phyloP scores from a whole-genome alignment of 257 asterid species.

The Nicotiana attenuata region DNA sequence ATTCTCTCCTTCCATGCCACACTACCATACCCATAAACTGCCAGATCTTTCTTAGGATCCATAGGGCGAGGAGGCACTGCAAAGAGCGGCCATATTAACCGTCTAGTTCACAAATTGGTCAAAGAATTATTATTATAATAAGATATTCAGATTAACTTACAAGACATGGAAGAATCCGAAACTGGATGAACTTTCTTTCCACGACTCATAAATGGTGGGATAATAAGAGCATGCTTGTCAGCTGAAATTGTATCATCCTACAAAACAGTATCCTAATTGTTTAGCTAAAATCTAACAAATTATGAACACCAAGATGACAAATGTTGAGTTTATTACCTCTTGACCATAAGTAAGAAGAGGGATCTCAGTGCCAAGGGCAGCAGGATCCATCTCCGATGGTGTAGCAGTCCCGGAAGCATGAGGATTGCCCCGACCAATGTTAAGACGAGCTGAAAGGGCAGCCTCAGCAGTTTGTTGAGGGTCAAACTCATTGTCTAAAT shows the following conservation, averaged over 20 bases:
- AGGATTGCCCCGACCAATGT: slow-evolving; percentile 37
- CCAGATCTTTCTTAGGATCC: slow-evolving; percentile 98
- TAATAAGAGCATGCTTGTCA: slow-evolving; percentile 86
- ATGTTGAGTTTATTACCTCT: slow-evolving; percentile 51
- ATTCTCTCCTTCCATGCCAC: slow-evolving; percentile 99
- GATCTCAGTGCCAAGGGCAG: slow-evolving; percentile 61
- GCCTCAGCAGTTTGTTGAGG: slow-evolving; percentile 53
- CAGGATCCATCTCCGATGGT: slow-evolving; percentile 62
- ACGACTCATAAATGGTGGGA: slow-evolving; percentile 73
- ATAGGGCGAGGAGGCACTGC: slow-evolving; percentile 90
- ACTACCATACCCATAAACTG: slow-evolving; percentile 92
- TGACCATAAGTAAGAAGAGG: slow-evolving; percentile 94
- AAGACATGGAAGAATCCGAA: slow-evolving; percentile 65
- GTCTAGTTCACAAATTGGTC: slow-evolving; percentile 5
- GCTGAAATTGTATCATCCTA: slow-evolving; percentile 94
- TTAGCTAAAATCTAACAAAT: background rate
- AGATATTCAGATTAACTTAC: slow-evolving; percentile 30
- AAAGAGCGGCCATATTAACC: background rate
- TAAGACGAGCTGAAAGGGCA: slow-evolving; percentile 44
- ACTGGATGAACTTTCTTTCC: slow-evolving; percentile 83
- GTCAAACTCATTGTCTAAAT: slow-evolving; percentile 83
- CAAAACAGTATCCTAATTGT: slow-evolving; percentile 17
- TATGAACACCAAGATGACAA: slow-evolving; percentile 10
- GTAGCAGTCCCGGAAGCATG: slow-evolving; percentile 44
- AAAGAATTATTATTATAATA: background rate